Percentiles rank a stretch among this genome's conserved stretches.
Evolutionary conservation across 1,139 yeast genomes (phyloP).

Genomic region (Eremothecium cymbalariae): DNA sequence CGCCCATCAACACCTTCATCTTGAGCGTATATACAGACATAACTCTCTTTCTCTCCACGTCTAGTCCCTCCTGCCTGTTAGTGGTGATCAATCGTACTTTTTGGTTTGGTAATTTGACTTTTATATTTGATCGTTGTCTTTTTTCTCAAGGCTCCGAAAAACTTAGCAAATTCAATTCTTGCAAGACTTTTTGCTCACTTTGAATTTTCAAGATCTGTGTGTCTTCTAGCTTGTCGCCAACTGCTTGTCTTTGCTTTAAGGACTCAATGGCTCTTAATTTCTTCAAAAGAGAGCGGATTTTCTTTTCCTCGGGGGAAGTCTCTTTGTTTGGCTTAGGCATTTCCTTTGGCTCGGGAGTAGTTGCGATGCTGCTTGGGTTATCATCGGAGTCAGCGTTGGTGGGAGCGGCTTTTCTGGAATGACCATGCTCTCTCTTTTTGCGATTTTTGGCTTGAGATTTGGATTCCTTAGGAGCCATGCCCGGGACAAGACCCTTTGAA

Average conservation of each 20-base stretch:
- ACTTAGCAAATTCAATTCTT: conserved; percentile 65
- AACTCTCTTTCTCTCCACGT: too few relatives aligned
- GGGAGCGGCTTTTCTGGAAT: conserved; percentile 25
- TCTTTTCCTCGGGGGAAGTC: conserved; percentile 63
- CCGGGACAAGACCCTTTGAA: conserved; percentile 36
- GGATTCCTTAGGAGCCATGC: conserved; percentile 36
- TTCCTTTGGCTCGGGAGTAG: conserved; percentile 6
- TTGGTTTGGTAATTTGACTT: too few relatives aligned
- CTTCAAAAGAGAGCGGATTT: conserved; percentile 80
- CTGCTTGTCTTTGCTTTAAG: conserved; percentile 75
- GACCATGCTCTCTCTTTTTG: conserved; percentile 61
- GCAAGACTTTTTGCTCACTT: conserved; percentile 73
- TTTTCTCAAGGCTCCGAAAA: too few relatives aligned
- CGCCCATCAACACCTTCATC: too few relatives aligned
- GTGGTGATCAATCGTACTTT: too few relatives aligned
- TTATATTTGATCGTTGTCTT: too few relatives aligned
- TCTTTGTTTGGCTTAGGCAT: conserved; percentile 16
- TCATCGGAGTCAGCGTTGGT: conserved; percentile 17
- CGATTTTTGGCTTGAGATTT: conserved; percentile 68
- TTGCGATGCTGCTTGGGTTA: not conserved
- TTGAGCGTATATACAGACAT: too few relatives aligned
- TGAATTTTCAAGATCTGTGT: conserved; percentile 86
- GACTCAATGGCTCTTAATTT: conserved; percentile 90
- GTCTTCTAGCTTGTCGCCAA: conserved; percentile 80
- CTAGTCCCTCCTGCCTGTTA: too few relatives aligned